These are phyloP conservation scores for Phytopythium mirpurense DNA, from an alignment of 352 stramenopile genomes.

Conservation along the genomic window DNA sequence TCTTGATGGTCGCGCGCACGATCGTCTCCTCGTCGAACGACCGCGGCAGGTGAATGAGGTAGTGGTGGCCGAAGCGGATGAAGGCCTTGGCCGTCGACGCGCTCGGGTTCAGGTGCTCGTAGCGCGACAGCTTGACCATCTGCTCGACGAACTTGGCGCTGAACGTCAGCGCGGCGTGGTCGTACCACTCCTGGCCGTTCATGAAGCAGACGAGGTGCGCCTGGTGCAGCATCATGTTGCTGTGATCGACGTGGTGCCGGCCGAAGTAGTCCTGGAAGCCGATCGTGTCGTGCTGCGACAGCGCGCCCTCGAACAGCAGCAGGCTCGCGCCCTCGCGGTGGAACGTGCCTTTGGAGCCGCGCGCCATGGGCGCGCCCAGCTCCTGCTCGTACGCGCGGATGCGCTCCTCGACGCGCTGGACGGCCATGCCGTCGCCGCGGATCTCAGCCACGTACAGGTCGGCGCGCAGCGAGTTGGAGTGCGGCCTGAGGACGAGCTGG, in stretches of 20 bases:
- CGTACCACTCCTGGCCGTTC: conserved; percentile 64
- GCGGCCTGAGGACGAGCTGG: conserved; percentile 31
- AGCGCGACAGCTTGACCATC: conserved; percentile 72
- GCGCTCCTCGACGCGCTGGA: conserved; percentile 59
- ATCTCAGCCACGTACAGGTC: conserved; percentile 77
- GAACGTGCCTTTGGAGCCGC: conserved; percentile 37
- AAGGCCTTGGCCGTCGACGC: conserved; percentile 52
- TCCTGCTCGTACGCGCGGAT: conserved; percentile 63
- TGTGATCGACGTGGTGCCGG: conserved; percentile 46
- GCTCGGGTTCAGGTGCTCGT: conserved; percentile 50
- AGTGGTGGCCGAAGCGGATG: conserved; percentile 73
- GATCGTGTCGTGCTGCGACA: conserved; percentile 53
- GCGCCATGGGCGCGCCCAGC: conserved; percentile 41
- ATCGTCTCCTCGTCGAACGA: conserved; percentile 79
- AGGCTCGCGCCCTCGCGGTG: conserved; percentile 59
- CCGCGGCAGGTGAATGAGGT: conserved; percentile 71
- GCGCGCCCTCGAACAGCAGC: conserved; percentile 69
- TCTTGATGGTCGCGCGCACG: conserved; percentile 60
- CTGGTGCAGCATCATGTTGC: conserved; percentile 50
- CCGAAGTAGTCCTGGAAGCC: conserved; percentile 70
- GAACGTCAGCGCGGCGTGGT: conserved; percentile 54
- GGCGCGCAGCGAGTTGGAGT: conserved; percentile 58
- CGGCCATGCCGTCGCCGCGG: conserved; percentile 43
- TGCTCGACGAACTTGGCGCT: conserved; percentile 69
- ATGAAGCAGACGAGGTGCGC: conserved; percentile 70